Evolutionary conservation across 352 stramenopile species (phyloP).

Genomic region (Globisporangium irregulare): DNA sequence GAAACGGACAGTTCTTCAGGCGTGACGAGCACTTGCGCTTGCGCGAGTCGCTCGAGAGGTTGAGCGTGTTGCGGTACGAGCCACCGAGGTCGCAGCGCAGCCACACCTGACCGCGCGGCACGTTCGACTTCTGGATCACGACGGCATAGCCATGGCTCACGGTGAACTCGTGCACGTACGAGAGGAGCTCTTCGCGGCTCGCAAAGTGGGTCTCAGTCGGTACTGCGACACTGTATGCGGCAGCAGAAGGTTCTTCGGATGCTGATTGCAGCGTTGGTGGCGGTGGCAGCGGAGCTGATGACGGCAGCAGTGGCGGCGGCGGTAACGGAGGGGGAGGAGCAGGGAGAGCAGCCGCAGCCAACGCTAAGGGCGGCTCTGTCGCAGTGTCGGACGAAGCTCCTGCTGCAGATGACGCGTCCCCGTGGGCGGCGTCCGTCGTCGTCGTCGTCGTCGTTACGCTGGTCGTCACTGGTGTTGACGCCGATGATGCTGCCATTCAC

Average conservation of each 20-base stretch:
- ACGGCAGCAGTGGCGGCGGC: neutral
- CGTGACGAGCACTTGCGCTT: slow-evolving; percentile 35
- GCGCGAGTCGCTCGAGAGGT: slow-evolving; percentile 7
- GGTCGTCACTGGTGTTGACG: slow-evolving; percentile 10
- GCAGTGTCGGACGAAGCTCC: slow-evolving; percentile 2
- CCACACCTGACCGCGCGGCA: slow-evolving; percentile 44
- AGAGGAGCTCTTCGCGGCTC: slow-evolving; percentile 35
- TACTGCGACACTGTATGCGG: neutral
- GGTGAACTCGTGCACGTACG: slow-evolving; percentile 35
- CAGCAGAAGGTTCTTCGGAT: neutral
- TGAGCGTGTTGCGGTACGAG: slow-evolving; percentile 15
- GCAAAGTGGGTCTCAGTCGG: slow-evolving; percentile 26
- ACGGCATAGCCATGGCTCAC: slow-evolving; percentile 38
- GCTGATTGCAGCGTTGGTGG: neutral
- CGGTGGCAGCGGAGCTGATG: neutral
- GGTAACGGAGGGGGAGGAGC: neutral
- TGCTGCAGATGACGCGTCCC: slow-evolving; percentile 9
- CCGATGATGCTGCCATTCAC: slow-evolving; percentile 15
- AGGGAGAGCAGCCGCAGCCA: neutral
- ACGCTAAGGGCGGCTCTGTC: neutral
- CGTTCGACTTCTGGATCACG: slow-evolving; percentile 48
- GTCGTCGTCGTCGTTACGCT: slow-evolving; percentile 7
- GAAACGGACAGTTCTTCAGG: slow-evolving; percentile 39
- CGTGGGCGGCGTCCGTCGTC: neutral
- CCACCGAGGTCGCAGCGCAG: slow-evolving; percentile 44